A percentile compares a stretch with the other conserved stretches of the same genome.
Conservation (phyloP, 768 basidiomycete species). For the Trametes cingulata region DNA sequence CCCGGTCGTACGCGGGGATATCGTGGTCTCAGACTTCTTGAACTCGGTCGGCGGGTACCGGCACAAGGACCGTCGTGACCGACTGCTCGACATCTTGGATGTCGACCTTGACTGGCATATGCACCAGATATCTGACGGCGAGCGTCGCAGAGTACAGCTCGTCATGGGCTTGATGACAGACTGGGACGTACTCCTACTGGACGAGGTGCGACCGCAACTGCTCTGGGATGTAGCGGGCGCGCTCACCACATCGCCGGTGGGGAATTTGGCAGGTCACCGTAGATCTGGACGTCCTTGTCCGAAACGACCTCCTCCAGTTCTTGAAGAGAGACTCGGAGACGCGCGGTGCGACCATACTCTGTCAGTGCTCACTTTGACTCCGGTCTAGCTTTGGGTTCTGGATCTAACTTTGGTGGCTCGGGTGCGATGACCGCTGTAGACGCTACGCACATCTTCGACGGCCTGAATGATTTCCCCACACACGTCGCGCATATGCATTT, state of each 20-base stretch:
- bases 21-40: conserved; percentile 90
- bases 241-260: neutral
- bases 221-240: neutral
- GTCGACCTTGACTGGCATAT: conserved; percentile 96
- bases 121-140: conserved; percentile 96
- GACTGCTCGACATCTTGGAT: conserved; percentile 86
- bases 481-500: conserved; percentile 91
- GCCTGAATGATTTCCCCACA: conserved; percentile 87
- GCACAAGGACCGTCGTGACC: conserved; percentile 85
- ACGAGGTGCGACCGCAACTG: conserved; percentile 64
- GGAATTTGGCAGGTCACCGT: conserved; percentile 77
- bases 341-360: conserved; percentile 86
- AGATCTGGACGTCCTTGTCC: conserved; percentile 94
- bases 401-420: neutral
- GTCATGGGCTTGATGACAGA: conserved; percentile 94
- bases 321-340: conserved; percentile 78
- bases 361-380: conserved; percentile 40
- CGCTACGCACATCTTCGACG: conserved; percentile 98
- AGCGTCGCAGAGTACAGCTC: conserved; percentile 89
- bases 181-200: conserved; percentile 91
- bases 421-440: conserved; percentile 54
- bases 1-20: conserved; percentile 92
- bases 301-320: conserved; percentile 87
- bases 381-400: neutral
- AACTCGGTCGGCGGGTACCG: conserved; percentile 97